Base-by-base conservation (phyloP, 2,329 filamentous ascomycete genomes). In the Fusarium tjaetaba region DNA sequence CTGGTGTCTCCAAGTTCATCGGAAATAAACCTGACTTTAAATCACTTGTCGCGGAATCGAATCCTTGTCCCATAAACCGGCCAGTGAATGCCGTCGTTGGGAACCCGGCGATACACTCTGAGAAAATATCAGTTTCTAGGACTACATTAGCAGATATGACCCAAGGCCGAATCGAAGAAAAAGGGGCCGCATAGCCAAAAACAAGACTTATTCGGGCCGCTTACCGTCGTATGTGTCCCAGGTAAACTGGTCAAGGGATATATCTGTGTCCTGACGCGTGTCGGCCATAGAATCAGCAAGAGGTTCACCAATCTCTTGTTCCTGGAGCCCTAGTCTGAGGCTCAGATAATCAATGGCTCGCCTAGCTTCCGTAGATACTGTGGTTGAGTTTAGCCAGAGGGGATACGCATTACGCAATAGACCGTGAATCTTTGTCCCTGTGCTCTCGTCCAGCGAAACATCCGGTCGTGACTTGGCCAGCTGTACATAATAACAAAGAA, bases 1-100 rank as follows among this genome's bases (percentile, higher is more conserved):
- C 13, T 10, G 28, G 22, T 9, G 28, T 24, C 26, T 56, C 13
- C 9, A 43, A 56, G 3, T 13, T 11, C 11, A 43, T 56, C 8
- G 28, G 9, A 14, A 56, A 11, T 3, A 32, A 7, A 32, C 7
- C 22, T 1, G 16, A 14, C 14, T 2, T 9, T 15, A 22, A 22
- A n/a, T 4, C 16, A 0, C 22, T 32, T 2, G 11, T 11, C 4
- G 11, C 6, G 2, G 16, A 32, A 43, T 11, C 3, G 2, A 4
- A n/a, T 0, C 5, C 16, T 2, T 7, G 9, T 2, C 16, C 53
- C 2, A 56, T 32, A 8, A 32, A 5, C 1, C 30, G 22, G 2
- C 16, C 13, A 32, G 2, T 24, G 2, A 32, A 43, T 9, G 38
- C 6, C 6, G 38, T 9, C 4, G 16, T 11, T 1, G 38, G 16